phyloP scores from a whole-genome alignment of 2,329 filamentous ascomycete genomes.

The Pseudocercospora pini-densiflorae region DNA sequence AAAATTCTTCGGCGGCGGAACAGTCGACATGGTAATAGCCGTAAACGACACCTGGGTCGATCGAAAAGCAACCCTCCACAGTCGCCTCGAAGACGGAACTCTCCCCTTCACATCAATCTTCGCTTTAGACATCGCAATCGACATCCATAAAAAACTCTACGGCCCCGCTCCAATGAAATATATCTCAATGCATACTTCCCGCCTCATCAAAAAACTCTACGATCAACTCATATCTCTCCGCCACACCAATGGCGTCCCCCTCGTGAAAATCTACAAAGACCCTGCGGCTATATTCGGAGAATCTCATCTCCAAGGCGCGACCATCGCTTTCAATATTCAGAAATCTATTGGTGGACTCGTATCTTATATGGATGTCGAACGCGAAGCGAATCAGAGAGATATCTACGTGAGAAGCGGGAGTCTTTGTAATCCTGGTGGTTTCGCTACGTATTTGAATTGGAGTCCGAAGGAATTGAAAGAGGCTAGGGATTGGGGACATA shows the following conservation, averaged over 20 bases:
- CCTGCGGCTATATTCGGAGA: constrained; percentile 47
- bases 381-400: constrained; percentile 73
- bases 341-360: constrained; percentile 73
- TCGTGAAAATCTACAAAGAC: constrained; percentile 68
- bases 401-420: constrained; percentile 86
- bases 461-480: constrained; percentile 77
- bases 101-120: constrained; percentile 86
- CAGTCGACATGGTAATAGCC: constrained; percentile 81
- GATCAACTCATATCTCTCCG: constrained; percentile 61
- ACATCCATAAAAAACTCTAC: constrained; percentile 70
- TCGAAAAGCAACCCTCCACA: constrained; percentile 74
- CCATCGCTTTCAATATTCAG: constrained; percentile 80
- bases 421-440: constrained; percentile 86
- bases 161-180: constrained; percentile 64
- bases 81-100: constrained; percentile 85
- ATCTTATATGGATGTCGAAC: constrained; percentile 81
- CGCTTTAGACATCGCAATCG: constrained; percentile 75
- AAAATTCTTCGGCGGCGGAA: constrained; percentile 89
- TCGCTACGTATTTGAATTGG: constrained; percentile 71
- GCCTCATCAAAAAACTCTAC: constrained; percentile 64
- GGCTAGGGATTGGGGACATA: constrained; percentile 81
- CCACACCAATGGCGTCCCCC: constrained; percentile 69
- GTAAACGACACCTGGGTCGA: constrained; percentile 81
- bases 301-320: constrained; percentile 64
- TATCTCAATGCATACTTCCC: constrained; percentile 72